Evolutionary conservation across 345 rosid species (phyloP), one percentile per base, ranked within the genome.

Genomic region (Eucalyptus virginea): DNA sequence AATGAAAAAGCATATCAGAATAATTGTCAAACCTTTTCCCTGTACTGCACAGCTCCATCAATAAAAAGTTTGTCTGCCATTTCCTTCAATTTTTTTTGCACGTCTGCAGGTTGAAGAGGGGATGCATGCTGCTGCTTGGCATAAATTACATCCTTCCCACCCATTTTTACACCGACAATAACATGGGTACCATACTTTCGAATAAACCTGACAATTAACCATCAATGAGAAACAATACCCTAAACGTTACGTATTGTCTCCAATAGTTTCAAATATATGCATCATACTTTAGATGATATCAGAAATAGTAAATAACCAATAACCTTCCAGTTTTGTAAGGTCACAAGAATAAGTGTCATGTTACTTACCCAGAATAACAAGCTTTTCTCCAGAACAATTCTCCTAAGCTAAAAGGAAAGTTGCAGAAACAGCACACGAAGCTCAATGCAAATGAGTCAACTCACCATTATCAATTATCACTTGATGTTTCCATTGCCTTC

Each of bases 71-170:
- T 90, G 87, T 94, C 94, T 23, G 95, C 93, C 89, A 91, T 92
- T 52, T 94, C 94, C 90, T 93, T 92, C 87, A 94, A 56, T 86
- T 91, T 93, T 88, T 89, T 91, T 87, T 94, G 95, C 32, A 94
- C 48, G 28, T 93, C 93, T 88, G 89, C 92, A 49, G 94, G 92
- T 86, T 91, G 93, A 67, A 94, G 90, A 87, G 87, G 89, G 86
- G 95, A 93, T 26, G 95, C 90, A 90, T 94, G 95, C 51, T 91
- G 94, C 58, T 94, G 94, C 86, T 94, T 94, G 88, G 92, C 88
- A 80, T 91, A 92, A 87, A 94, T 90, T 16, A 94, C 93, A 86
- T 94, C 95, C 89, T 92, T 94, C 90, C 95, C 95, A 30, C 95
- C 95, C 95, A 92, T 91, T 88, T 94, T 92, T 88, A 94, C 91